Evolutionary conservation across 306 rosid genomes (phyloP).

Genomic region (Citrullus amarus): DNA sequence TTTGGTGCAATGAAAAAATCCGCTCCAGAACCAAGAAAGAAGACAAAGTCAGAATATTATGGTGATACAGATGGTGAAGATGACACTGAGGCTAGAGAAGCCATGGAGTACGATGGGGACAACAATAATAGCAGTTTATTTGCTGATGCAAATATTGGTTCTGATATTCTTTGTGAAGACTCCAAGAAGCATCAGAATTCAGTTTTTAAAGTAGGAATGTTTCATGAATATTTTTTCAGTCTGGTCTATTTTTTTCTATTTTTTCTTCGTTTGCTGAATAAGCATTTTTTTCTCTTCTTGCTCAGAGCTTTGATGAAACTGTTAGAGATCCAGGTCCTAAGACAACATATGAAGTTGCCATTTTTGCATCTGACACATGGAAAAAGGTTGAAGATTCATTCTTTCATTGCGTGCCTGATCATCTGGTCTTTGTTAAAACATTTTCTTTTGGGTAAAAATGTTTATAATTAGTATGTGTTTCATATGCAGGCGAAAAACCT

Average conservation of each 20-base stretch:
- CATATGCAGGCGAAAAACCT: conserved; percentile 44
- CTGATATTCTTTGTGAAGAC: conserved; percentile 23
- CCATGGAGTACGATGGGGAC: conserved; percentile 10
- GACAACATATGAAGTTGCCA: conserved; percentile 70
- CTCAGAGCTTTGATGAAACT: conserved; percentile 51
- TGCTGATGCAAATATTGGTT: conserved; percentile 23
- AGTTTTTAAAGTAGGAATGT: conserved; percentile 48
- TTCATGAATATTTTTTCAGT: neutral
- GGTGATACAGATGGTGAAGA: conserved; percentile 67
- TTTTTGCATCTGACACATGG: conserved; percentile 66
- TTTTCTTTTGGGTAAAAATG: neutral
- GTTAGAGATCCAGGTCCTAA: conserved; percentile 56
- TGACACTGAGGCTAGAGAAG: conserved; percentile 28
- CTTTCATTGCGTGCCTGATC: neutral
- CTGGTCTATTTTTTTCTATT: neutral
- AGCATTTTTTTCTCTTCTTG: conserved; percentile 14
- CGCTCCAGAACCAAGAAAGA: conserved; percentile 29
- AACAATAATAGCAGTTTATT: conserved; percentile 16
- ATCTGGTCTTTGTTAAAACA: neutral
- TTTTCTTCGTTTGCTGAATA: conserved; percentile 7
- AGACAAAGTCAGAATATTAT: conserved; percentile 34
- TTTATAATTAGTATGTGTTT: conserved; percentile 7
- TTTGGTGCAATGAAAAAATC: conserved; percentile 46
- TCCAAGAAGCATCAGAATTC: conserved; percentile 31
- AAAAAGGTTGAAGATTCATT: conserved; percentile 39